Base-by-base conservation (phyloP, 2,329 filamentous ascomycete species). In the Trichoderma lentiforme region DNA sequence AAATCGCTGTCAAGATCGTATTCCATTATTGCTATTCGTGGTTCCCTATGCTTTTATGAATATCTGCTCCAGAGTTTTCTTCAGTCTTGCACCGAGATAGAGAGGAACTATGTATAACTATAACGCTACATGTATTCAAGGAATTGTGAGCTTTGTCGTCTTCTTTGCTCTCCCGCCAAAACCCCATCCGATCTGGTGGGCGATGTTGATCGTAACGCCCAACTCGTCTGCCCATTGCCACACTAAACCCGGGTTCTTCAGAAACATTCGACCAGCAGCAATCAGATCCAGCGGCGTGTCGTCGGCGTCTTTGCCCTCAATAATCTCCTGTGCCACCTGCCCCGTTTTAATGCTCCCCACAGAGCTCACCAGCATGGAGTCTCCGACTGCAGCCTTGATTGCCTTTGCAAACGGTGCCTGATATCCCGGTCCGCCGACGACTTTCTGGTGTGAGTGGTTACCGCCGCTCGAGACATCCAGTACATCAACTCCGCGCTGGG, bases 381-480 rank as follows among this genome's bases (percentile, higher is more conserved):
- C 88, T 0, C 91, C 91, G 0, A 95, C 88, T 1, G 86, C 90
- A 75, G 90, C 86, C 84, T 94, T 94, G 71, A 94, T 88, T 5
- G 86, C 85, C 77, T 91, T 88, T 0, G 93, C 89, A 75, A 94
- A 91, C 0, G 86, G 88, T 0, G 87, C 90, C 80, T 95, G 93
- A 82, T 94, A 95, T 0, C 85, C 91, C 0, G 90, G 89, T 0
- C 87, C 88, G 3, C 82, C 78, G 71, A 89, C 88, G 75, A 90
- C 88, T 1, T 43, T 60, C 4, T 58, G 57, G 61, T 80, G 78
- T 0, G 85, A 81, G 76, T 93, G 89, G 61, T 87, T 87, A 4
- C 92, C 93, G 1, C 89, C 92, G 3, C 86, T 88, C 1, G 88
- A 91, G 11, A 95, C 87, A 76, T 96, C 93, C 1, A 96, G 82